Conservation (phyloP, 2,329 filamentous ascomycete genomes). For the Seiridium unicorne region DNA sequence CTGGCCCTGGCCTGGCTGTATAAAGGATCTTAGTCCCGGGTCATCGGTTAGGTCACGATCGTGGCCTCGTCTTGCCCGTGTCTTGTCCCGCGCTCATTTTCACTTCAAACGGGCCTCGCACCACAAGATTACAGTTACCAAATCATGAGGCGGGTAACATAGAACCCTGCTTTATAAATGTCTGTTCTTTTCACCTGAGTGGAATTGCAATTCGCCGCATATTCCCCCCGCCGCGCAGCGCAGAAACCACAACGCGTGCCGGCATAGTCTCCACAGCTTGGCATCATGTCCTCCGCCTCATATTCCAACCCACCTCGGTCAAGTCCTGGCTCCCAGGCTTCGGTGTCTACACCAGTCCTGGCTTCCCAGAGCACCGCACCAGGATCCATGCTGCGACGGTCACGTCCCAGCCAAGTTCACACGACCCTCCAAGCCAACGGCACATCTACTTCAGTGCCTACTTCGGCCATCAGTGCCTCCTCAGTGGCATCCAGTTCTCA, state of each 20-base stretch:
- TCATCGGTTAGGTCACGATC: slow-evolving; percentile 5
- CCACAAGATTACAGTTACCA: slow-evolving; percentile 10
- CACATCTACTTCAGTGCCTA: slow-evolving; percentile 39
- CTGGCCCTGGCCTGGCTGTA: slow-evolving; percentile 7
- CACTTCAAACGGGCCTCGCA: neutral
- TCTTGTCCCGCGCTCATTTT: slow-evolving; percentile 6
- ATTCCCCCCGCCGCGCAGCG: slow-evolving; percentile 18
- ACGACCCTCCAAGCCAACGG: slow-evolving; percentile 39
- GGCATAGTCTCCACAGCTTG: slow-evolving; percentile 21
- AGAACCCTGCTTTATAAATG: slow-evolving; percentile 25
- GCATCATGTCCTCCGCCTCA: slow-evolving; percentile 32
- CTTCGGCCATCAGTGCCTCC: slow-evolving; percentile 55
- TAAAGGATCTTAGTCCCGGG: slow-evolving; percentile 12
- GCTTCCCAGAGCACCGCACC: slow-evolving; percentile 38
- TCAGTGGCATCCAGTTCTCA: slow-evolving; percentile 54
- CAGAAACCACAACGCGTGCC: slow-evolving; percentile 20
- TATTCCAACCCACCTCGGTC: slow-evolving; percentile 27
- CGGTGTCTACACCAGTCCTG: slow-evolving; percentile 37
- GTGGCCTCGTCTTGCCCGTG: slow-evolving; percentile 1
- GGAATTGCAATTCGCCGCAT: slow-evolving; percentile 19
- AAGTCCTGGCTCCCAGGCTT: slow-evolving; percentile 26
- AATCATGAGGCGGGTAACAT: slow-evolving; percentile 30
- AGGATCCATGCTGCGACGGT: slow-evolving; percentile 36
- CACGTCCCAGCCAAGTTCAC: slow-evolving; percentile 47
- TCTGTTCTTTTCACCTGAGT: slow-evolving; percentile 5